These are phyloP conservation scores for Colletotrichum brevisporum DNA, from an alignment of 2,329 filamentous ascomycete species.

Conservation along the genomic window DNA sequence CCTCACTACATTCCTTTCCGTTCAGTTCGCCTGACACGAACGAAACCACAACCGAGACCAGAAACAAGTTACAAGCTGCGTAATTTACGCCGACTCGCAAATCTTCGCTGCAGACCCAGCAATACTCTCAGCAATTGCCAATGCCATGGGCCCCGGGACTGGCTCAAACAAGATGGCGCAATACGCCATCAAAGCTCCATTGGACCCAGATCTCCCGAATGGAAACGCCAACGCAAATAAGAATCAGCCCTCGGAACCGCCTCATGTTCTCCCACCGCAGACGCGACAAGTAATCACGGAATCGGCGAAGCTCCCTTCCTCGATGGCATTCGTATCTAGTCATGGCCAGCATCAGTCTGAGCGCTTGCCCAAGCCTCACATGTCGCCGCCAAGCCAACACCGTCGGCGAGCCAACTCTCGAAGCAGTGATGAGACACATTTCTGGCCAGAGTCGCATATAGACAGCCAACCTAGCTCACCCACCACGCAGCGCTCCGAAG, in stretches of 20 bases:
- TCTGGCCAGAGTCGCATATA: conserved; percentile 39
- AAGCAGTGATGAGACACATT: conserved; percentile 45
- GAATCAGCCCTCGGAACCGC: conserved; percentile 8
- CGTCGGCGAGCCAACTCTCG: conserved; percentile 45
- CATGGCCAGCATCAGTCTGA: conserved; percentile 45
- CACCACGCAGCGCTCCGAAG: conserved; percentile 32
- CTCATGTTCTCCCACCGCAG: conserved; percentile 22
- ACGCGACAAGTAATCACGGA: conserved; percentile 50
- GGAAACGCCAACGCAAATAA: conserved; percentile 2
- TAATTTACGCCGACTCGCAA: background rate
- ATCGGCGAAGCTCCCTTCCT: conserved; percentile 53
- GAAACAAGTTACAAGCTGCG: no score
- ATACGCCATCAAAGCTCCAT: conserved; percentile 37
- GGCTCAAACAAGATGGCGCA: conserved; percentile 36
- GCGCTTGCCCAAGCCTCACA: conserved; percentile 42
- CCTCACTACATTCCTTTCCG: no score
- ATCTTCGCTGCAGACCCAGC: background rate
- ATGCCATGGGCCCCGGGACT: conserved; percentile 38
- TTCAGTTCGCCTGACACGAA: no score
- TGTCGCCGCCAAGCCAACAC: conserved; percentile 42
- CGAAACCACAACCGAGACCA: no score
- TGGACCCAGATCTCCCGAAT: conserved; percentile 23
- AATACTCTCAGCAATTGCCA: background rate
- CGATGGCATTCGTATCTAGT: conserved; percentile 44
- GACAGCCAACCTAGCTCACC: conserved; percentile 39